phyloP scores from a whole-genome alignment of 1,284 basidiomycete genomes.

The Apiotrichum mycotoxinovorans region DNA sequence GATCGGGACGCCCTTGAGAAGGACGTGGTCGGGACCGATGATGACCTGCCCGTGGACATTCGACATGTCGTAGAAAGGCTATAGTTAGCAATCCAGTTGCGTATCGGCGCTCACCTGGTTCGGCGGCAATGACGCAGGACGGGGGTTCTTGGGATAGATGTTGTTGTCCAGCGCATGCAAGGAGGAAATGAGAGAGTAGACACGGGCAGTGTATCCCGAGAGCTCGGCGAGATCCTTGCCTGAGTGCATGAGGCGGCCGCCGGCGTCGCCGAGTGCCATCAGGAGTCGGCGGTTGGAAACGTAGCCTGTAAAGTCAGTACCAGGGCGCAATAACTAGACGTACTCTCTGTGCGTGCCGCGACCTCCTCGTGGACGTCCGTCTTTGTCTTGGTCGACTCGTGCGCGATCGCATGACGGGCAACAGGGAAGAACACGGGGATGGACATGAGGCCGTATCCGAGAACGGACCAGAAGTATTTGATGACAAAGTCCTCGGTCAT shows the following conservation, averaged over 20 bases:
- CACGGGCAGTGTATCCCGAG: conserved; percentile 82
- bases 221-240: conserved; percentile 79
- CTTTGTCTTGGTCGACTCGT: background rate
- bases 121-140: conserved; percentile 27
- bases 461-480: conserved; percentile 90
- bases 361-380: conserved; percentile 39
- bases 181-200: conserved; percentile 83
- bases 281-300: conserved; percentile 91
- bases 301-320: conserved; percentile 61
- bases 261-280: conserved; percentile 89
- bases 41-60: conserved; percentile 51
- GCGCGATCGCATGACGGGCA: conserved; percentile 12
- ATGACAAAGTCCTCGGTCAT: conserved; percentile 90
- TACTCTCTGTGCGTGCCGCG: conserved; percentile 63
- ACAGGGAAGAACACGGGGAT: conserved; percentile 69
- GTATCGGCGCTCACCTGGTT: conserved; percentile 26
- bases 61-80: conserved; percentile 52
- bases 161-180: conserved; percentile 65
- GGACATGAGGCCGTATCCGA: conserved; percentile 82
- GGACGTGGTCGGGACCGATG: conserved; percentile 53
- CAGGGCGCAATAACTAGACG: conserved; percentile 25
- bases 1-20: conserved; percentile 69
- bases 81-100: conserved; percentile 26
- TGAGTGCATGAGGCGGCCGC: conserved; percentile 67
- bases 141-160: conserved; percentile 39